phyloP scores from a whole-genome alignment of 768 basidiomycete genomes.

The Phylloporus scabripes region DNA sequence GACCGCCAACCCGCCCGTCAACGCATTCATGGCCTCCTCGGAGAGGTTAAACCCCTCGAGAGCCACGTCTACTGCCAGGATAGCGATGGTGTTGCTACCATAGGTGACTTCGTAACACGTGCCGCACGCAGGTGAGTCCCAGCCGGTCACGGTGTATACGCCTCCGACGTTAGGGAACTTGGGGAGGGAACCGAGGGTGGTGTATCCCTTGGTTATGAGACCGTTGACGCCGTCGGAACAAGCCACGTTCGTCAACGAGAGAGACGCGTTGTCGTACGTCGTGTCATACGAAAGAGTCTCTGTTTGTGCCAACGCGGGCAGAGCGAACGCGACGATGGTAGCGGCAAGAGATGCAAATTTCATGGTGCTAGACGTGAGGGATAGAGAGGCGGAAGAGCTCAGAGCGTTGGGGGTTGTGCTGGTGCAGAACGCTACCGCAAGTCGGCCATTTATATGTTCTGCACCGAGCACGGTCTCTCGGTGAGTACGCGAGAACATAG shows the following conservation, averaged over 20 bases:
- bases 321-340: constrained; percentile 5
- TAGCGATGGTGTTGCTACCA: constrained; percentile 8
- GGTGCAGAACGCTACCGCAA: too few relatives aligned
- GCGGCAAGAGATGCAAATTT: constrained; percentile 14
- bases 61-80: constrained; percentile 28
- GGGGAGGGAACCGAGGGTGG: constrained; percentile 48
- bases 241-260: constrained; percentile 35
- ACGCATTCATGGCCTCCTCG: constrained; percentile 45
- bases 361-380: constrained; percentile 15
- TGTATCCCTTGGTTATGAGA: constrained; percentile 39
- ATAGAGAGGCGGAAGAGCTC: too few relatives aligned
- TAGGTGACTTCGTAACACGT: constrained; percentile 47
- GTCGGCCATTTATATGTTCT: too few relatives aligned
- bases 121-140: constrained; percentile 49
- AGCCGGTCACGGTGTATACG: constrained; percentile 40
- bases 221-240: constrained; percentile 55
- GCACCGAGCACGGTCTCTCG: too few relatives aligned
- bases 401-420: too few relatives aligned
- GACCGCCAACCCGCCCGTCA: constrained; percentile 45
- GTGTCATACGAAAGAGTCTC: constrained; percentile 40
- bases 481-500: too few relatives aligned
- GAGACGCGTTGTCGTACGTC: constrained; percentile 44
- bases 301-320: constrained; percentile 1
- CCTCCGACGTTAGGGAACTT: constrained; percentile 58
- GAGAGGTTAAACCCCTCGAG: constrained; percentile 43